These are phyloP conservation scores for Verticillium nubilum DNA, from an alignment of 2,329 filamentous ascomycete species.

Conservation along the genomic window DNA sequence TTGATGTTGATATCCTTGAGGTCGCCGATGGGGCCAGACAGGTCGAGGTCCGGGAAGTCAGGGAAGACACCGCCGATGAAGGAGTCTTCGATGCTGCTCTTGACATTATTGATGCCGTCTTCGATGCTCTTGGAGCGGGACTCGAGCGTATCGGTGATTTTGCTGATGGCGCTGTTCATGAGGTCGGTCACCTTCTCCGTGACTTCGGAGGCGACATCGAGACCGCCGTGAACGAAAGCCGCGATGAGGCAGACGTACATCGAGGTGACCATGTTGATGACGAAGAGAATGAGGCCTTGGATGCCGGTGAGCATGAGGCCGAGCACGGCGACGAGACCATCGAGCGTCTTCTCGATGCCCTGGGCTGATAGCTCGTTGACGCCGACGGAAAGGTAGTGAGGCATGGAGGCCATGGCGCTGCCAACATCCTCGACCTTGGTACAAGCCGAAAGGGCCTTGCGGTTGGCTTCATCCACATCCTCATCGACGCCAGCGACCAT, in stretches of 20 bases:
- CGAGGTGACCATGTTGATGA: constrained; percentile 84
- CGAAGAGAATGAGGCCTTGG: constrained; percentile 82
- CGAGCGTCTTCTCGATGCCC: constrained; percentile 74
- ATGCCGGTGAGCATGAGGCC: constrained; percentile 75
- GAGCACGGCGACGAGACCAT: constrained; percentile 74
- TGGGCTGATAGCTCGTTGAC: constrained; percentile 81
- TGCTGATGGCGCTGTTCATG: constrained; percentile 44
- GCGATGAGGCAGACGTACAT: constrained; percentile 90
- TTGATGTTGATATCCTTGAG: constrained; percentile 68
- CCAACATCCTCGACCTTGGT: constrained; percentile 88
- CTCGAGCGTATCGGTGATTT: constrained; percentile 56
- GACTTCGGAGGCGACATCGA: constrained; percentile 58
- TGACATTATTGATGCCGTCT: constrained; percentile 45
- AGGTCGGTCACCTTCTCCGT: constrained; percentile 47
- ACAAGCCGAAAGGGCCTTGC: constrained; percentile 82
- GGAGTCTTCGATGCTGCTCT: constrained; percentile 31
- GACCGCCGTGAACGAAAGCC: constrained; percentile 71
- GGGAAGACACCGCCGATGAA: constrained; percentile 46
- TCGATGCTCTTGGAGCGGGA: constrained; percentile 44
- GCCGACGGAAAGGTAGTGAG: constrained; percentile 84
- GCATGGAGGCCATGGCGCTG: constrained; percentile 96
- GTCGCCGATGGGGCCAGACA: constrained; percentile 58
- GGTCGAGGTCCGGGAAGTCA: constrained; percentile 50
- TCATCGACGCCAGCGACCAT: constrained; percentile 67
- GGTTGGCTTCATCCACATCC: constrained; percentile 70